phyloP scores from a whole-genome alignment of 495 filamentous ascomycete genomes.

The Daldinia vernicosa region DNA sequence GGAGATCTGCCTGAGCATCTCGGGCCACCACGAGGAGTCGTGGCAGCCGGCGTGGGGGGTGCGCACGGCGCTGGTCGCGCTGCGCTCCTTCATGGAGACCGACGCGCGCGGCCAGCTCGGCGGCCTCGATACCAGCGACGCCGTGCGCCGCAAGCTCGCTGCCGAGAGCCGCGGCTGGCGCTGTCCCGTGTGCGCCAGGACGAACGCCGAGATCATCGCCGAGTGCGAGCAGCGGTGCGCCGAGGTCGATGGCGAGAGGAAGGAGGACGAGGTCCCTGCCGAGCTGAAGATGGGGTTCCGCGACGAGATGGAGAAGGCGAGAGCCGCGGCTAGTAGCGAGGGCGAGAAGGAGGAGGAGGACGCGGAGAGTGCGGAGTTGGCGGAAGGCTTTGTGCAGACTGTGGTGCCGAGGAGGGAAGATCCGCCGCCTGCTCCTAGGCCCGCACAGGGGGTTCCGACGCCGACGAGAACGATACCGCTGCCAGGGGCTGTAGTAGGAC shows the following conservation, averaged over 20 bases:
- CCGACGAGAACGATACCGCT: slow-evolving; percentile 52
- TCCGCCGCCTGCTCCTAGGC: slow-evolving; percentile 22
- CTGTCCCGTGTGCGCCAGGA: slow-evolving; percentile 71
- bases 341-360: slow-evolving; percentile 38
- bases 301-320: slow-evolving; percentile 58
- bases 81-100: slow-evolving; percentile 78
- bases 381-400: slow-evolving; percentile 61
- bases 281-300: slow-evolving; percentile 67
- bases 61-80: slow-evolving; percentile 76
- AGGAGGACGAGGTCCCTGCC: slow-evolving; percentile 61
- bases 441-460: slow-evolving; percentile 45
- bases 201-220: slow-evolving; percentile 75
- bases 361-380: slow-evolving; percentile 53
- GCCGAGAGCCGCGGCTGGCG: slow-evolving; percentile 66
- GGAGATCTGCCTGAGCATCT: slow-evolving; percentile 94
- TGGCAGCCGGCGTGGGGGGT: slow-evolving; percentile 99
- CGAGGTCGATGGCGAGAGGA: slow-evolving; percentile 50
- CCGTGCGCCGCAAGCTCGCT: slow-evolving; percentile 71
- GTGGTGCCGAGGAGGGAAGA: slow-evolving; percentile 35
- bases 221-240: slow-evolving; percentile 68
- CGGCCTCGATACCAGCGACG: slow-evolving; percentile 77
- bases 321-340: background rate
- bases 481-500: slow-evolving; percentile 37
- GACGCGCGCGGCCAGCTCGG: slow-evolving; percentile 83
- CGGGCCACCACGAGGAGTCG: slow-evolving; percentile 94